These are phyloP conservation scores for Micractinium conductrix DNA, from an alignment of 139 green algal species.

Conservation along the genomic window DNA sequence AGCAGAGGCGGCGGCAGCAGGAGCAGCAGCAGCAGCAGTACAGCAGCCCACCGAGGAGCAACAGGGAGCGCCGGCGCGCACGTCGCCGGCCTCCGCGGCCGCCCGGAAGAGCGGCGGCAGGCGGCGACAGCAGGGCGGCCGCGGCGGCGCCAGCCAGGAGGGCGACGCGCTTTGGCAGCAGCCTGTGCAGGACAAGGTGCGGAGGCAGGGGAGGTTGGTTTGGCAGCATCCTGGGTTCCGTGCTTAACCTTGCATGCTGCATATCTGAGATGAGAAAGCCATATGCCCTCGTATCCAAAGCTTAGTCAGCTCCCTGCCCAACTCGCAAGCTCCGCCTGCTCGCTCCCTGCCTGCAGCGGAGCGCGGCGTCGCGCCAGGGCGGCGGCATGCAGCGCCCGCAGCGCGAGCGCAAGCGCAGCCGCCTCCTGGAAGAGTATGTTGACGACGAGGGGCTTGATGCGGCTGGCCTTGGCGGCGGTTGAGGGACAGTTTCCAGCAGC, in stretches of 20 bases:
- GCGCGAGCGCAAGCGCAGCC: conserved; percentile 29
- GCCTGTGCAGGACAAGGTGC: not conserved
- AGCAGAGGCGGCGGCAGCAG: not conserved
- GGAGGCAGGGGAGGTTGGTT: no score
- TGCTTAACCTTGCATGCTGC: not conserved
- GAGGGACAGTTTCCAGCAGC: no score
- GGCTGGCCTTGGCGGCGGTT: no score
- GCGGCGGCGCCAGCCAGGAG: not conserved
- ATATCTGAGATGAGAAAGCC: no score
- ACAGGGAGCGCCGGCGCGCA: no score
- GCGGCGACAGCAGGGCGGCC: not conserved
- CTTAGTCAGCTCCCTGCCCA: not conserved
- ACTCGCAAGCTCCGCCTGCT: not conserved
- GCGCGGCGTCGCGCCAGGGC: not conserved
- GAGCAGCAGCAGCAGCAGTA: conserved; percentile 5
- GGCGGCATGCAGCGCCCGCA: conserved; percentile 6
- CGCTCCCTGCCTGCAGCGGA: not conserved
- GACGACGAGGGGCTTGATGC: not conserved
- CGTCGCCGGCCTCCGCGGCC: no score
- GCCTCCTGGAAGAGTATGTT: conserved; percentile 27
- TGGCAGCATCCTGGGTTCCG: no score
- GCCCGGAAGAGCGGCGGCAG: not conserved
- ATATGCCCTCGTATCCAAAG: not conserved
- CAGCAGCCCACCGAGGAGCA: not conserved
- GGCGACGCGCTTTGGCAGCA: not conserved